Base-by-base conservation (phyloP, 768 basidiomycete species). In the Tephrocybe sp. region DNA sequence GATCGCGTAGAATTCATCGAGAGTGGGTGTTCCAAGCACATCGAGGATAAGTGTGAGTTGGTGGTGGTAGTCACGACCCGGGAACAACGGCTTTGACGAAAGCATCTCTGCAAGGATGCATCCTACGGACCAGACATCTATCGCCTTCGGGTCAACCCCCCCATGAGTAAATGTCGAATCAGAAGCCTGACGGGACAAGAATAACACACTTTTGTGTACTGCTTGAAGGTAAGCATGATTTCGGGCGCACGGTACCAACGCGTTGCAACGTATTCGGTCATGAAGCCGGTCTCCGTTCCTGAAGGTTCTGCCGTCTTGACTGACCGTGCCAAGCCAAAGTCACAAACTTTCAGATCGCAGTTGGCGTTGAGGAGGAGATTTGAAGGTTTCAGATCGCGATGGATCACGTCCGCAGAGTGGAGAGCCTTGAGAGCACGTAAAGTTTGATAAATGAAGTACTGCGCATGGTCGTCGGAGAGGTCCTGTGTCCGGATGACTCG, bases 191-290 rank as follows among this genome's bases (percentile, higher is more conserved):
- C 6, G 0, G 26, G 43, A 50, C 34, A 54, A 47, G 50, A 36
- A 56, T 26, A 21, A 12, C 54, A 48, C 51, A 83, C 88, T 73
- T 94, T 94, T 45, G 95, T 96, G 73, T 99, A 99, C 67, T 97
- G 90, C 67, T 97, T 96, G 79, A 98, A 98, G 9, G 94, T 97
- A 45, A 99, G 79, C 97, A 99, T 99, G 73, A 99, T 95, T 68
- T 99, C 97, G 0, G 97, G 97, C 0, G 97, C 97, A 32, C 97
- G 85, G 65, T 98, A 99, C 97, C 97, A 99, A 60, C 97, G 79
- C 21, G 97, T 98, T 2, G 97, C 96, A 43, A 99, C 97, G 63
- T 95, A 96, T 84, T 93, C 91, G 1, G 93, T 96, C 93, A 95
- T 93, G 73, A 93, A 94, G 4, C 86, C 86, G 5, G 80, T 90